Base-by-base conservation (phyloP, 306 rosid species). In the Quercus berberidifolia region DNA sequence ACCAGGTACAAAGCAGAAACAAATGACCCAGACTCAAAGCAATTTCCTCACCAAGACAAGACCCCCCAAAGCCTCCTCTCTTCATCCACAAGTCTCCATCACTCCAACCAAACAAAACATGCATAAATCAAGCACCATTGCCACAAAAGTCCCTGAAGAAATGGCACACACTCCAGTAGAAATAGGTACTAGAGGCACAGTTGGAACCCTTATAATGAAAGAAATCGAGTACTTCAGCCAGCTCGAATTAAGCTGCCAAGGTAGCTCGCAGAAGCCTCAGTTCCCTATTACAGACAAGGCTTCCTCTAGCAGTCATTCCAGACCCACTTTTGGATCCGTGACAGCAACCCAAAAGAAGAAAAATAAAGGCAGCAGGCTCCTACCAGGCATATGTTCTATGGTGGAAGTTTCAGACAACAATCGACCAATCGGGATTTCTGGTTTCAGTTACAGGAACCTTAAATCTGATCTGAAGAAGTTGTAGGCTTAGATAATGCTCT, bases 321-420 rank as follows among this genome's bases (percentile, higher is more conserved):
- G 81, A 78, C 80, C 81, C 46, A 72, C 82, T 52, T 35, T 69
- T 78, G 88, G 65, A 71, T 80, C 88, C 8, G 55, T 60, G 30
- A 79, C 55, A 68, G 82, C 84, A 68, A 83, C 86, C 64, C 86
- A 82, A 65, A 83, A 80, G 78, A 89, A 89, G 91, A 88, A 90
- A 86, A 89, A 84, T 84, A 69, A 85, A 79, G 82, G 80, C 79
- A 82, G 79, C 81, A 82, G 55, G 84, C 87, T 85, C 70, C 73
- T 85, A 80, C 92, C 98, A 71, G 87, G 93, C 69, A 79, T 90
- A 72, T 91, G 93, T 41, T 91, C 97, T 54, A 71, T 79, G 86
- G 92, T 89, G 73, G 90, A 91, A 78, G 86, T 90, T 68, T 85
- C 91, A 64, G 92, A 88, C 78, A 81, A 63, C 73, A 80, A 80